phyloP scores from a whole-genome alignment of 176 grass and related monocot species.

The Leersia perrieri region DNA sequence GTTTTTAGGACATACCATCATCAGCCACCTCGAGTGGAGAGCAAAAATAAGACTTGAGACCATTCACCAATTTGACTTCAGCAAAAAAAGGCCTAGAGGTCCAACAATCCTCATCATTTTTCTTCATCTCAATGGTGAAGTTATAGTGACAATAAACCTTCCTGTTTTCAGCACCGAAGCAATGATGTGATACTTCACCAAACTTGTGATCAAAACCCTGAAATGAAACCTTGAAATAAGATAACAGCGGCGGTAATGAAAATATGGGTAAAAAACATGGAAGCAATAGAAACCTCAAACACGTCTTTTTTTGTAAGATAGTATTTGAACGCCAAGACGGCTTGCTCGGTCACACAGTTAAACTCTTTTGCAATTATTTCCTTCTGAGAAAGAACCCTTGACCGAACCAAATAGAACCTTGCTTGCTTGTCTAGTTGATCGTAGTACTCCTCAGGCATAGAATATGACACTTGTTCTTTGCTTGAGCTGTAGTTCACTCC shows the following conservation, averaged over 20 bases:
- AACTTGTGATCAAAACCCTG: neutral
- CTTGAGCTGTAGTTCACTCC: no score
- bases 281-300: neutral
- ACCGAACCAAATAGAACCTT: neutral
- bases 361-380: neutral
- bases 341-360: neutral
- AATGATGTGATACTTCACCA: neutral
- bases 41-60: neutral
- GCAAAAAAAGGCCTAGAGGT: neutral
- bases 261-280: neutral
- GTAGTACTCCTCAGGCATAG: neutral
- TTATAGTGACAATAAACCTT: neutral
- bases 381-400: neutral
- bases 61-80: neutral
- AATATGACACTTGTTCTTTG: neutral
- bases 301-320: neutral
- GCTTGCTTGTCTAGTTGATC: neutral
- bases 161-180: neutral
- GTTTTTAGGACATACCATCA: neutral
- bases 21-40: neutral
- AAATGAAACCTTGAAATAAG: neutral
- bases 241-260: neutral
- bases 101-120: neutral
- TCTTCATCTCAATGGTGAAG: neutral
- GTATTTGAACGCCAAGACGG: neutral